Percentiles rank a stretch among this genome's conserved stretches.
Evolutionary conservation across 139 green algal genomes (phyloP).

Genomic region (Picocystis salinarum): DNA sequence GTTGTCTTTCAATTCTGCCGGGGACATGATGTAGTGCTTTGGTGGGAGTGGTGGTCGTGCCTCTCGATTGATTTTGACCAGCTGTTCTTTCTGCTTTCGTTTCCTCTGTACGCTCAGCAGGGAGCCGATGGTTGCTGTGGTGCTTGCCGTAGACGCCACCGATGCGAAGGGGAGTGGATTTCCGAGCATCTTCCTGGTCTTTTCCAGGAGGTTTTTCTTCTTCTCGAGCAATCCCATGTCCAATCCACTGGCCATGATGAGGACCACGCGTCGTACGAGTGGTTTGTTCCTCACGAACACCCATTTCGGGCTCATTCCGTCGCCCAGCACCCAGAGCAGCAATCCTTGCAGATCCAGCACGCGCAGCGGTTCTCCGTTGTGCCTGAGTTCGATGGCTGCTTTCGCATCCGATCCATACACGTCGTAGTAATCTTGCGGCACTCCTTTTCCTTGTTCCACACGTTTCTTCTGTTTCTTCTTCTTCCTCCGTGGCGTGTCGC

Average conservation of each 20-base stretch:
- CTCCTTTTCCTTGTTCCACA: too few species aligned
- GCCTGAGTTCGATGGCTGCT: too few species aligned
- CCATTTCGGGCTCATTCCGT: slow-evolving; percentile 26
- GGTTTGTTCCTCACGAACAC: slow-evolving; percentile 42
- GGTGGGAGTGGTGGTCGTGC: neutral
- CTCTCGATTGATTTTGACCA: neutral
- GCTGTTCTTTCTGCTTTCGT: too few species aligned
- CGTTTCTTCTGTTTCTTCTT: too few species aligned
- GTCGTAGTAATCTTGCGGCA: too few species aligned
- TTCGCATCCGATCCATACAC: too few species aligned
- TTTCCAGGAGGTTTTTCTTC: slow-evolving; percentile 1
- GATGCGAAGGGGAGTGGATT: neutral
- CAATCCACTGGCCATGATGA: slow-evolving; percentile 36
- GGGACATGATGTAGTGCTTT: neutral
- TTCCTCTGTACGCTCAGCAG: neutral
- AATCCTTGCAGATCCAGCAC: slow-evolving; percentile 5
- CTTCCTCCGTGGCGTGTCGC: too few species aligned
- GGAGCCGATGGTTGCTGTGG: neutral
- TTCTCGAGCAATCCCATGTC: slow-evolving; percentile 13
- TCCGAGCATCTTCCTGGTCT: neutral
- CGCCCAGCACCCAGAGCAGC: slow-evolving; percentile 36
- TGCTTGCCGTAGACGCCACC: neutral
- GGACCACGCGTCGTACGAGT: slow-evolving; percentile 28
- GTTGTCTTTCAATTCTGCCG: neutral
- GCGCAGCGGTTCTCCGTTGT: too few species aligned